phyloP scores from a whole-genome alignment of 768 basidiomycete genomes.

The Lentinula edodes region DNA sequence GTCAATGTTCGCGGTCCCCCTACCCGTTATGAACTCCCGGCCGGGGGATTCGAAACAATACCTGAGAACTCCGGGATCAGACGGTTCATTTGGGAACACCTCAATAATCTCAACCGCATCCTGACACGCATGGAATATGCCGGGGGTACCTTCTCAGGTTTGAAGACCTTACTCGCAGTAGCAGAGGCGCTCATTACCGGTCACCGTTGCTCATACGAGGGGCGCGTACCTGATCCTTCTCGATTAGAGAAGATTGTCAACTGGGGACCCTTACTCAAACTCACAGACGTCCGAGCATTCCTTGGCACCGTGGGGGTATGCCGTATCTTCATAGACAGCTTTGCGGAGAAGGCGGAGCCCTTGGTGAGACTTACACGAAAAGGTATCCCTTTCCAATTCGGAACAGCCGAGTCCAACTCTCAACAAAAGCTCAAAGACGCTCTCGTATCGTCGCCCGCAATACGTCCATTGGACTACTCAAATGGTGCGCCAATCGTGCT shows the following conservation, averaged over 20 bases:
- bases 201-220: not conserved
- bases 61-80: too few species aligned
- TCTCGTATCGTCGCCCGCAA: not conserved
- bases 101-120: too few species aligned
- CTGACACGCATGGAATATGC: too few species aligned
- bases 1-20: not conserved
- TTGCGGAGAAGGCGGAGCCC: not conserved
- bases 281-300: not conserved
- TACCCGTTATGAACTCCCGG: not conserved
- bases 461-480: constrained; percentile 22
- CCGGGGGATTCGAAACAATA: not conserved
- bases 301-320: not conserved
- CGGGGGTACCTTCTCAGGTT: too few species aligned
- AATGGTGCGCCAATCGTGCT: constrained; percentile 18
- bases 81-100: too few species aligned
- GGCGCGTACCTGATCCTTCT: not conserved
- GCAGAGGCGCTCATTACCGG: not conserved
- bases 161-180: not conserved
- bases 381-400: not conserved
- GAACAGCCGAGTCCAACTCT: not conserved
- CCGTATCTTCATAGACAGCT: not conserved
- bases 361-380: not conserved
- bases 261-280: not conserved
- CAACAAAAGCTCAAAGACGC: constrained; percentile 16
- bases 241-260: not conserved